phyloP scores from a whole-genome alignment of 352 stramenopile genomes.

The Phytophthora crassamura region DNA sequence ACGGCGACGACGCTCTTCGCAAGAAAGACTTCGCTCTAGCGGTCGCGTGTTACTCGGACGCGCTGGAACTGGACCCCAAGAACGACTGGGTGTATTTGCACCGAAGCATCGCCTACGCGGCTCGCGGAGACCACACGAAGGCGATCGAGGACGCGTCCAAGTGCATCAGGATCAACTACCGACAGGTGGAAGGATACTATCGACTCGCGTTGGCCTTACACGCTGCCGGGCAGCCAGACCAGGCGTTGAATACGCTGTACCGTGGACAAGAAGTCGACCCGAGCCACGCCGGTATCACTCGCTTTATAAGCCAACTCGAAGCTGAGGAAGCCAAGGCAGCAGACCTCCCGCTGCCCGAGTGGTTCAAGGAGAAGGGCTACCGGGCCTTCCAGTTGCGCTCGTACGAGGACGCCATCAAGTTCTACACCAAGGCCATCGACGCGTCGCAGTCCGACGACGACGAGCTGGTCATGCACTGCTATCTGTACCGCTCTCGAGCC shows the following conservation, averaged over 20 bases:
- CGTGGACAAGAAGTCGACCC: conserved; percentile 60
- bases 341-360: conserved; percentile 40
- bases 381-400: conserved; percentile 90
- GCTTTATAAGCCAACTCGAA: conserved; percentile 60
- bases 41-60: conserved; percentile 57
- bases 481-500: conserved; percentile 61
- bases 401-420: conserved; percentile 90
- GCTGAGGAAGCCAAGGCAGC: conserved; percentile 47
- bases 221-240: conserved; percentile 49
- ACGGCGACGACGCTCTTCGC: conserved; percentile 54
- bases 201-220: conserved; percentile 55
- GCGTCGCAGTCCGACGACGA: conserved; percentile 54
- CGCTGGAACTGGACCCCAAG: conserved; percentile 51
- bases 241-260: conserved; percentile 64
- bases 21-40: conserved; percentile 60
- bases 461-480: conserved; percentile 62
- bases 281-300: conserved; percentile 46
- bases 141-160: conserved; percentile 62
- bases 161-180: conserved; percentile 71
- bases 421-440: conserved; percentile 92
- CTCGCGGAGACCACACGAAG: conserved; percentile 40
- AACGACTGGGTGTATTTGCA: conserved; percentile 67
- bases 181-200: conserved; percentile 65
- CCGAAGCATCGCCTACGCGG: conserved; percentile 55
- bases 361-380: conserved; percentile 88